Percentiles rank a stretch among this genome's conserved stretches.
phyloP scores from a whole-genome alignment of 139 green algal genomes.

The Chara braunii region DNA sequence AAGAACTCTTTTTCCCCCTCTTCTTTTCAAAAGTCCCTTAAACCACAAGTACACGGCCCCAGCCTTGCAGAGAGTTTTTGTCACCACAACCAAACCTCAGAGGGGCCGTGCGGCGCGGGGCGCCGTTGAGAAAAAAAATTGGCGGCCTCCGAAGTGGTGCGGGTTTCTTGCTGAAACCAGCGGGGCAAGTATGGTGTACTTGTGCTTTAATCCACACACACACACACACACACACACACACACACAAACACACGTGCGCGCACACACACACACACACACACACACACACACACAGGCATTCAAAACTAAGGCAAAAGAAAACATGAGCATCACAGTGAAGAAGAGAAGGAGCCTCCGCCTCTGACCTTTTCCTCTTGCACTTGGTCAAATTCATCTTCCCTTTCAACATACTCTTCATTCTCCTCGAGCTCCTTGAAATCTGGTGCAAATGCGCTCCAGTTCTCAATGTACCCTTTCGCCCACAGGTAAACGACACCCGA shows the following conservation, averaged over 20 bases:
- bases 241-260: neutral
- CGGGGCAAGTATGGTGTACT: too few relatives aligned
- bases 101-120: too few relatives aligned
- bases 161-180: too few relatives aligned
- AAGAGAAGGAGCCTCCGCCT: neutral
- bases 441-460: conserved; percentile 89
- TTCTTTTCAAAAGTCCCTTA: too few relatives aligned
- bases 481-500: conserved; percentile 70
- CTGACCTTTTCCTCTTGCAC: conserved; percentile 41
- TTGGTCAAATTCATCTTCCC: conserved; percentile 88
- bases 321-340: neutral
- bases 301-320: neutral
- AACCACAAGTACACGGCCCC: too few relatives aligned
- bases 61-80: too few relatives aligned
- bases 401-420: conserved; percentile 82
- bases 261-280: neutral
- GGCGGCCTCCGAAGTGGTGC: too few relatives aligned
- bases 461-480: conserved; percentile 69
- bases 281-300: neutral
- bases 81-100: too few relatives aligned
- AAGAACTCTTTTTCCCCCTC: too few relatives aligned
- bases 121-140: too few relatives aligned
- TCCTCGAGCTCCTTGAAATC: conserved; percentile 86
- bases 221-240: neutral
- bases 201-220: conserved; percentile 6